These are phyloP conservation scores for Echria macrotheca DNA, from an alignment of 495 filamentous ascomycete genomes.

Conservation along the genomic window DNA sequence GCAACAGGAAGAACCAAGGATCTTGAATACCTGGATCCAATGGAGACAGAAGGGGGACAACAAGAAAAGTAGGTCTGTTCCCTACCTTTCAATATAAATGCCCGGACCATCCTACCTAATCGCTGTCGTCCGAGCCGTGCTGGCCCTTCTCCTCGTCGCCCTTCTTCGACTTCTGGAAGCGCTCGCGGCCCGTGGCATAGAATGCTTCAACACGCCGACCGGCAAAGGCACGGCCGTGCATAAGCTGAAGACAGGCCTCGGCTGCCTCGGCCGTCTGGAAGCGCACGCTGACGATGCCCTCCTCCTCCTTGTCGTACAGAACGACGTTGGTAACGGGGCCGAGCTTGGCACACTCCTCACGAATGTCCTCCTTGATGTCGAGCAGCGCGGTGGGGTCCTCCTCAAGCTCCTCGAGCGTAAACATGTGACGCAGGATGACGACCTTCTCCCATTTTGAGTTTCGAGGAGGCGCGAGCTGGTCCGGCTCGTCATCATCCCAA, in stretches of 20 bases:
- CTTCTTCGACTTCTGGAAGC: conserved; percentile 64
- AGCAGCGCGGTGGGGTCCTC: conserved; percentile 77
- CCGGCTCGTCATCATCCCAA: conserved; percentile 80
- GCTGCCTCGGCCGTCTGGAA: conserved; percentile 69
- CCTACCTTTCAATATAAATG: too few species aligned
- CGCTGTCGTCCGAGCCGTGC: conserved; percentile 23
- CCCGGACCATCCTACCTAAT: too few species aligned
- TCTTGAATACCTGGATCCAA: too few species aligned
- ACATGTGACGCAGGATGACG: conserved; percentile 91
- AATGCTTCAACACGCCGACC: conserved; percentile 71
- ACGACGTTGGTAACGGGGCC: conserved; percentile 87
- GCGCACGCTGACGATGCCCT: conserved; percentile 78
- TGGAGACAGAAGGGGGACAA: too few species aligned
- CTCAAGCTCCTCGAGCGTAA: conserved; percentile 78
- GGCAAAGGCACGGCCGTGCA: conserved; percentile 78
- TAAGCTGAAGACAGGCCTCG: conserved; percentile 62
- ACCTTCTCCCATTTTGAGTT: conserved; percentile 62
- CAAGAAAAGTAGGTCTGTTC: too few species aligned
- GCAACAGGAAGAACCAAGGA: too few species aligned
- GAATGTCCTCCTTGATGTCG: conserved; percentile 92
- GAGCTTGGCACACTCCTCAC: conserved; percentile 80
- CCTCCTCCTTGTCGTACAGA: conserved; percentile 81
- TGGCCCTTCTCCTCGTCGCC: conserved; percentile 36
- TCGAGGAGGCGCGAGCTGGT: conserved; percentile 22
- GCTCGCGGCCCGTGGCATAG: conserved; percentile 67